phyloP scores from a whole-genome alignment of 495 filamentous ascomycete genomes.

The Talaromyces nanjingensis region DNA sequence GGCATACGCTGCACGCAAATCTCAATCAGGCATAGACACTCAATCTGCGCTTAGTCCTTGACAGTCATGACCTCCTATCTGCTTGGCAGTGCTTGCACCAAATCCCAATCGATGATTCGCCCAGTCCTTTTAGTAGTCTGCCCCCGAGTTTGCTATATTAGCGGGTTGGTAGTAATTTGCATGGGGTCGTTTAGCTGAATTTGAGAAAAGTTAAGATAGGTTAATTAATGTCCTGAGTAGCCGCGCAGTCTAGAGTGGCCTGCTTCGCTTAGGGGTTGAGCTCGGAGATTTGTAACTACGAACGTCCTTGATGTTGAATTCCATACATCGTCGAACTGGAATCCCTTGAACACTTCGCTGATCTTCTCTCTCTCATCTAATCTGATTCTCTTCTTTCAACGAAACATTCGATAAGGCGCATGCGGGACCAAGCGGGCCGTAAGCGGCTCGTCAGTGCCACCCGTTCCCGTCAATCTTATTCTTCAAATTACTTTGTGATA shows the following conservation, averaged over 20 bases:
- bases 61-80: not conserved
- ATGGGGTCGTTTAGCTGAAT: not conserved
- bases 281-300: not conserved
- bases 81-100: no score
- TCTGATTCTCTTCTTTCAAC: not conserved
- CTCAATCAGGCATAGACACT: slow-evolving; percentile 2
- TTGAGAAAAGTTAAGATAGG: not conserved
- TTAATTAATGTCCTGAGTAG: not conserved
- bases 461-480: not conserved
- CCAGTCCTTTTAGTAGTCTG: not conserved
- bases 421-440: not conserved
- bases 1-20: slow-evolving; percentile 3
- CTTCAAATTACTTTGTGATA: not conserved
- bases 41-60: not conserved
- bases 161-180: not conserved
- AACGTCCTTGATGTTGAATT: not conserved
- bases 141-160: not conserved
- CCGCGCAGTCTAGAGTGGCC: not conserved
- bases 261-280: not conserved
- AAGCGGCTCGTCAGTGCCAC: not conserved
- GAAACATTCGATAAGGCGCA: not conserved
- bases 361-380: not conserved
- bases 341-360: no score
- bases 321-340: no score
- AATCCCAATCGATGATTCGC: not conserved